Percentiles rank a stretch among this genome's conserved stretches.
Conservation (phyloP, 176 grass and related monocot genomes). For the Urochloa ruziziensis region DNA sequence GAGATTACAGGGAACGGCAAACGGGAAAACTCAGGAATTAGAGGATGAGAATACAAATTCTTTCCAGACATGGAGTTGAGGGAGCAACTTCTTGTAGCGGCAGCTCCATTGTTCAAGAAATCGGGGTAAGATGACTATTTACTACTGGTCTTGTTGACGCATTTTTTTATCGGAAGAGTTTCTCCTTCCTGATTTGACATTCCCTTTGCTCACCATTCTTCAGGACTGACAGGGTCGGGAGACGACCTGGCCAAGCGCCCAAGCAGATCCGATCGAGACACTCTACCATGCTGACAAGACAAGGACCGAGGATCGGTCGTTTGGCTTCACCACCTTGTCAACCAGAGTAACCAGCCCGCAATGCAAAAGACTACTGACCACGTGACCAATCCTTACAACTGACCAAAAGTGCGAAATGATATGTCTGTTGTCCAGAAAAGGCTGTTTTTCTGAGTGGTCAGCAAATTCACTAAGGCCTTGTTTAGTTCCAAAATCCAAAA, state of each 20-base stretch:
- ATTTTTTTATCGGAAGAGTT: not conserved
- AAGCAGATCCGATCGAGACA: constrained; percentile 59
- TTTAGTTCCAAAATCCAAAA: no score
- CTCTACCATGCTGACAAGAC: constrained; percentile 77
- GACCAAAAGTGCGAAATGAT: constrained; percentile 8
- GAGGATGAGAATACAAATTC: no score
- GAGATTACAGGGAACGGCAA: no score
- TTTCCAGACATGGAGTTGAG: no score
- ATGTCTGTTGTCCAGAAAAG: not conserved
- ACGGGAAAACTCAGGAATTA: no score
- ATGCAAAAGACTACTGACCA: constrained; percentile 14
- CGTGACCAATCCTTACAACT: constrained; percentile 7
- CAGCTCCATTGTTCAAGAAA: no score
- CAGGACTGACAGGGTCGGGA: constrained; percentile 53
- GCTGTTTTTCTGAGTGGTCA: not conserved
- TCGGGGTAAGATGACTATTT: constrained; percentile 3
- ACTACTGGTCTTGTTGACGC: not conserved
- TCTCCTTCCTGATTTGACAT: not conserved
- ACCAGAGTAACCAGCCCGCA: constrained; percentile 42
- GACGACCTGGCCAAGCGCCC: constrained; percentile 32
- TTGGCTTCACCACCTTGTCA: constrained; percentile 83
- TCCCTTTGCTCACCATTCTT: constrained; percentile 26
- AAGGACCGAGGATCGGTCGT: constrained; percentile 59
- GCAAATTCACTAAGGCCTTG: not conserved
- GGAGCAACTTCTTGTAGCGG: no score